phyloP scores from a whole-genome alignment of 805 yeast species.

The Kodamaea jinghongensis region DNA sequence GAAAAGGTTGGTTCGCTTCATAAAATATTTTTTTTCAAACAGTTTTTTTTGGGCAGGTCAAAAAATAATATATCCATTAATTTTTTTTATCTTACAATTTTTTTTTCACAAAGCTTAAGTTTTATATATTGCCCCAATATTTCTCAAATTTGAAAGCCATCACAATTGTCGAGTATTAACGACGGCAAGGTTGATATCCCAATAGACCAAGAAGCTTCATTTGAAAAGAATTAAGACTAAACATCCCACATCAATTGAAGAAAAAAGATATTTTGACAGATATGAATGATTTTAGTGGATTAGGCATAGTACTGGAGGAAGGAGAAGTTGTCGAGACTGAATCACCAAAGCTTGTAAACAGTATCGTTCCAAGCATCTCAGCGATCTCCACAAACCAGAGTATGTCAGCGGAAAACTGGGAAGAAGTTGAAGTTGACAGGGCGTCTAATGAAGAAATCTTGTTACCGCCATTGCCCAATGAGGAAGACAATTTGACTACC shows the following conservation, averaged over 20 bases:
- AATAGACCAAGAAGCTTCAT: no score
- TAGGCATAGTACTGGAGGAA: slow-evolving; percentile 35
- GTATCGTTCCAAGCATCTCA: neutral
- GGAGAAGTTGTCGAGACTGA: slow-evolving; percentile 11
- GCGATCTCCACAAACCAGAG: neutral
- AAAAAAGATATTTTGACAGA: slow-evolving; percentile 4
- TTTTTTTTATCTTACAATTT: neutral
- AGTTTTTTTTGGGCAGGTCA: neutral
- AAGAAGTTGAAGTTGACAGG: no score
- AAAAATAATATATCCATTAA: neutral
- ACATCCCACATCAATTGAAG: slow-evolving; percentile 6
- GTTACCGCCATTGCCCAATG: slow-evolving; percentile 24
- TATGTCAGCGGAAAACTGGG: neutral
- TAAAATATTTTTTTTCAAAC: no score
- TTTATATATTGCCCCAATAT: neutral
- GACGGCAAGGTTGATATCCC: neutral
- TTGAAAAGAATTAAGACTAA: no score
- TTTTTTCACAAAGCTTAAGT: neutral
- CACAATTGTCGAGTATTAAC: neutral
- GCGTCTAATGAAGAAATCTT: slow-evolving; percentile 14
- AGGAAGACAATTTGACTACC: neutral
- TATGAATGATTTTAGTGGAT: slow-evolving; percentile 21
- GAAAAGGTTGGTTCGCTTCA: no score
- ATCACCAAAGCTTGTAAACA: neutral
- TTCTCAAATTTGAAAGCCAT: slow-evolving; percentile 1